Base-by-base conservation (phyloP, 148 eudicot species). In the Nepenthes gracilis region DNA sequence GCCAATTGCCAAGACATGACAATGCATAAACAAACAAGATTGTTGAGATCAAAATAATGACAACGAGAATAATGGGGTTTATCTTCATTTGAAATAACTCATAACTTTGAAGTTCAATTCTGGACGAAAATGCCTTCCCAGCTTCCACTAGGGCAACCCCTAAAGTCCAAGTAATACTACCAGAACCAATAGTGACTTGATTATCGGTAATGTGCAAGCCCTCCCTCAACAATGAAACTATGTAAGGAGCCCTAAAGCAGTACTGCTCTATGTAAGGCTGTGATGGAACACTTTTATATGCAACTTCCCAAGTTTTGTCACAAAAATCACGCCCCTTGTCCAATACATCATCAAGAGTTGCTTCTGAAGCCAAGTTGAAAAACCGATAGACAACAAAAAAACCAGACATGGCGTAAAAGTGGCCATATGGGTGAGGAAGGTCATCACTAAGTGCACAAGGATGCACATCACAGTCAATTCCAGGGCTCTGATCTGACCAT, bases 181-280 rank as follows among this genome's bases (percentile, higher is more conserved):
- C 99, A 55, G 99, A 94, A 38, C 86, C 99, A 75, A 94, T 64
- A 58, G 68, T 68, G 13, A 89, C 72, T 63, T 86, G 80, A 53
- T 78, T 77, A 70, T 89, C 99, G 10, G 80, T 80, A 57, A 94
- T 83, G 64, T 94, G 97, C 78, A 94, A 71, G 40, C 99, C 99
- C 58, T 85, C 92, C 70, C 99, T 81, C 75, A 94, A 69, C 60
- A 94, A 66, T 32, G 65, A 75, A 63, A 85, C 97, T 34, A 86
- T 64, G 64, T 94, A 94, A 2, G 97, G 99, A 43, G 99, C 90
- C 75, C 99, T 83, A 57, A 94, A 94, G 70, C 99, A 94, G 69
- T 94, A 94, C 60, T 94, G 99, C 64, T 94, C 99, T 55, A 94
- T 85, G 63, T 81, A 94, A 32, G 99, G 99, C 78, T 94, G 99